Evolutionary conservation across 108 stramenopile species (phyloP).

Genomic region (Skeletonema menzelii): DNA sequence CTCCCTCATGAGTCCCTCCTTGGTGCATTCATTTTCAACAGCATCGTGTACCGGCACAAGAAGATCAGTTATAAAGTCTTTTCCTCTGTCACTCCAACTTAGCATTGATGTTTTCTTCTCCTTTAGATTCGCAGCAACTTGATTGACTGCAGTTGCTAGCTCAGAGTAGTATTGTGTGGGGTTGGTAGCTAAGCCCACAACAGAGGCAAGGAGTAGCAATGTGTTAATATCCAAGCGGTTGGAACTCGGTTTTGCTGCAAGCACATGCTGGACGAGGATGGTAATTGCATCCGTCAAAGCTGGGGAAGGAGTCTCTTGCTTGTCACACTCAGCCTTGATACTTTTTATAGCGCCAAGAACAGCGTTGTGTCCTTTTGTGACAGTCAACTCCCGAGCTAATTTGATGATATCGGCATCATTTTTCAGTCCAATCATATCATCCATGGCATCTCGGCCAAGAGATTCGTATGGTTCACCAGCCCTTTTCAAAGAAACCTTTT

Average conservation of each 20-base stretch:
- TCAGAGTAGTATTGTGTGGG: background rate
- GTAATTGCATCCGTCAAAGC: background rate
- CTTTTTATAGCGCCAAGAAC: background rate
- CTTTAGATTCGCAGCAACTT: background rate
- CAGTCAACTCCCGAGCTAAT: background rate
- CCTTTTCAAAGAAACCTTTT: background rate
- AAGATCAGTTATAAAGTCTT: background rate
- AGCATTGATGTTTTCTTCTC: background rate
- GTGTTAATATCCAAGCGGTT: background rate
- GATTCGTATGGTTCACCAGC: background rate
- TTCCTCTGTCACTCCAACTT: background rate
- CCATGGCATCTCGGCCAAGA: background rate
- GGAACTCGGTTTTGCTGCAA: too few species aligned
- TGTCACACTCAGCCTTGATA: background rate
- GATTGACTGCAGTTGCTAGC: background rate
- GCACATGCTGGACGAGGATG: background rate
- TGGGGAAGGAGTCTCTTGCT: background rate
- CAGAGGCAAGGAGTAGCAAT: background rate
- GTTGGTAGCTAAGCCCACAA: background rate
- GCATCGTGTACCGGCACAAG: background rate
- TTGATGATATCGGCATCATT: background rate
- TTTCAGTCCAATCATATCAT: background rate
- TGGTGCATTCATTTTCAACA: background rate
- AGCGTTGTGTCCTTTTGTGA: background rate
- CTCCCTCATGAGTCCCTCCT: background rate